Percentiles rank a stretch among this genome's conserved stretches.
These are phyloP conservation scores for Akanthomyces muscarius DNA, from an alignment of 2,329 filamentous ascomycete genomes.

Conservation along the genomic window DNA sequence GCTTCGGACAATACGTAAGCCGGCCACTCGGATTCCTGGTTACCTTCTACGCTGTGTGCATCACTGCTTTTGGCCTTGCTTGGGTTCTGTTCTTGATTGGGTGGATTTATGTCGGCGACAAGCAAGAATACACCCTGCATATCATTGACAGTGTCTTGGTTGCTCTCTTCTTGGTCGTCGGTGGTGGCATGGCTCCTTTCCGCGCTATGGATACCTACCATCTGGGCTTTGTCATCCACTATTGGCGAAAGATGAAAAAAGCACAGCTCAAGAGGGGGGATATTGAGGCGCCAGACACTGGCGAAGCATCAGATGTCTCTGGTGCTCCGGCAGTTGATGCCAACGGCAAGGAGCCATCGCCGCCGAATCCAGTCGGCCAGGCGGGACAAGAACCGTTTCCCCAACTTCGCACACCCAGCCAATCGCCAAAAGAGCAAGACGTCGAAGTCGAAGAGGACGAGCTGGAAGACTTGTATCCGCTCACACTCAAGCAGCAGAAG, in stretches of 20 bases:
- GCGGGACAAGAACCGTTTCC: background rate
- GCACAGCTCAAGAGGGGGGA: constrained; percentile 48
- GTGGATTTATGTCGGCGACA: constrained; percentile 77
- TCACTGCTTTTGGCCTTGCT: constrained; percentile 78
- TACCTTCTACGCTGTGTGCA: constrained; percentile 75
- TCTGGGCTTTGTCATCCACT: constrained; percentile 77
- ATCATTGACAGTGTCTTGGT: constrained; percentile 69
- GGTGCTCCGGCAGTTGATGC: background rate
- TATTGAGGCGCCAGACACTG: constrained; percentile 21
- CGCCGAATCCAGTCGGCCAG: background rate
- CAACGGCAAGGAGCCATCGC: background rate
- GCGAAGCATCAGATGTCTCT: constrained; percentile 18
- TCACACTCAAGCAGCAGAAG: constrained; percentile 62
- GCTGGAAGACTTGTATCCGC: constrained; percentile 47
- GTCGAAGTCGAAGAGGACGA: constrained; percentile 32
- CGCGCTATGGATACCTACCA: constrained; percentile 80
- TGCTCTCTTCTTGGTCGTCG: constrained; percentile 66
- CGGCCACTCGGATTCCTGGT: constrained; percentile 78
- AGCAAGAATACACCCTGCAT: constrained; percentile 65
- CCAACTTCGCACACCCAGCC: background rate
- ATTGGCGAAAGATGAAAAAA: constrained; percentile 39
- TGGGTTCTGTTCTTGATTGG: constrained; percentile 92
- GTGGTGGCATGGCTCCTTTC: constrained; percentile 69
- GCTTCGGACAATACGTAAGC: constrained; percentile 74
- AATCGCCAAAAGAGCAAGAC: background rate